These are phyloP conservation scores for Bisporella sp. DNA, from an alignment of 2,329 filamentous ascomycete species.

Conservation along the genomic window DNA sequence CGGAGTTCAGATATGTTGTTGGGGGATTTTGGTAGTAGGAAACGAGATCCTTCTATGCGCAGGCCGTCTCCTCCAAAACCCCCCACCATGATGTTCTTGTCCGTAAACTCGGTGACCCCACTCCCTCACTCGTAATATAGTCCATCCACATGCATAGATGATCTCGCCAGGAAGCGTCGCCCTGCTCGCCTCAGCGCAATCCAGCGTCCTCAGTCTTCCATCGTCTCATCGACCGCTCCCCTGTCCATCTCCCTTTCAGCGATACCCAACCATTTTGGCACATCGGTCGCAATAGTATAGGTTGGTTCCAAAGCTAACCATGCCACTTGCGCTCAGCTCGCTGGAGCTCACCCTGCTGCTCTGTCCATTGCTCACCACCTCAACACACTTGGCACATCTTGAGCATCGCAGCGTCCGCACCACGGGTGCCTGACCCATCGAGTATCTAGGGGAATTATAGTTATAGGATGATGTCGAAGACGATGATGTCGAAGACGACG, in stretches of 20 bases:
- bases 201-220: no score
- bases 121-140: no score
- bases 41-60: no score
- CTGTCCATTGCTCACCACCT: background rate
- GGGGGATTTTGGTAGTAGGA: no score
- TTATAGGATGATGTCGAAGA: background rate
- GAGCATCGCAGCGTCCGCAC: background rate
- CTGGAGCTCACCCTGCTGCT: background rate
- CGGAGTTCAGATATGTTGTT: no score
- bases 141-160: no score
- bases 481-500: background rate
- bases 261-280: background rate
- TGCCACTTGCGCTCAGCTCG: background rate
- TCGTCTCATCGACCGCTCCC: no score
- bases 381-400: background rate
- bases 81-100: no score
- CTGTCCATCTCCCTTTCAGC: background rate
- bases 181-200: no score
- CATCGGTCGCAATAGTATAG: background rate
- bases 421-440: background rate
- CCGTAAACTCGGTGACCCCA: no score
- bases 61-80: no score
- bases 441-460: background rate
- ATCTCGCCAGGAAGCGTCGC: no score
- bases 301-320: background rate